phyloP scores from a whole-genome alignment of 1,284 basidiomycete genomes.

The Takashimella tepidaria region DNA sequence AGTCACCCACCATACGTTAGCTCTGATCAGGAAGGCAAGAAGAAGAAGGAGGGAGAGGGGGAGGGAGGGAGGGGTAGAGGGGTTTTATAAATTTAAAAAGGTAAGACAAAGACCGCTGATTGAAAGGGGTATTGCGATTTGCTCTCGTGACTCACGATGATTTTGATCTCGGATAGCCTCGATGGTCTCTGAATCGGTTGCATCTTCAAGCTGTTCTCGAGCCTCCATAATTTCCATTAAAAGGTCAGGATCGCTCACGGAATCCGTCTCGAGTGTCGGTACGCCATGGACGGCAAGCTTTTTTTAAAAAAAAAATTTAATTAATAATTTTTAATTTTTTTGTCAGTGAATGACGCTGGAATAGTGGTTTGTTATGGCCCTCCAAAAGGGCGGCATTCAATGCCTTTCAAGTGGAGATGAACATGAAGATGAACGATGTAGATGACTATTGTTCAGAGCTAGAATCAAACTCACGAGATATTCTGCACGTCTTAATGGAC shows the following conservation, averaged over 20 bases:
- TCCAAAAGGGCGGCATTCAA: too few species aligned
- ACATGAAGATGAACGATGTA: too few species aligned
- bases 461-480: conserved; percentile 41
- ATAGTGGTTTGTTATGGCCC: too few species aligned
- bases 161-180: conserved; percentile 57
- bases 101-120: background rate
- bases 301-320: too few species aligned
- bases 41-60: background rate
- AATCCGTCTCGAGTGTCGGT: conserved; percentile 66
- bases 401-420: too few species aligned
- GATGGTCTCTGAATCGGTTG: conserved; percentile 53
- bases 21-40: too few species aligned
- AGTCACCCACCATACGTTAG: too few species aligned
- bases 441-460: too few species aligned
- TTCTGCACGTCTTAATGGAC: conserved; percentile 43
- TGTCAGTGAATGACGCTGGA: too few species aligned
- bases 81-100: too few species aligned
- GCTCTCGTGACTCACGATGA: conserved; percentile 58
- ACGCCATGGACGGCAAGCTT: conserved; percentile 59
- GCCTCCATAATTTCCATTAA: conserved; percentile 74
- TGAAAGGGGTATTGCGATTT: too few species aligned
- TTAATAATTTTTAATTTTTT: too few species aligned
- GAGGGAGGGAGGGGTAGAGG: background rate
- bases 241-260: conserved; percentile 65
- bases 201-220: conserved; percentile 72